These are phyloP conservation scores for Lasiosphaeria hispida DNA, from an alignment of 495 filamentous ascomycete species.

Conservation along the genomic window DNA sequence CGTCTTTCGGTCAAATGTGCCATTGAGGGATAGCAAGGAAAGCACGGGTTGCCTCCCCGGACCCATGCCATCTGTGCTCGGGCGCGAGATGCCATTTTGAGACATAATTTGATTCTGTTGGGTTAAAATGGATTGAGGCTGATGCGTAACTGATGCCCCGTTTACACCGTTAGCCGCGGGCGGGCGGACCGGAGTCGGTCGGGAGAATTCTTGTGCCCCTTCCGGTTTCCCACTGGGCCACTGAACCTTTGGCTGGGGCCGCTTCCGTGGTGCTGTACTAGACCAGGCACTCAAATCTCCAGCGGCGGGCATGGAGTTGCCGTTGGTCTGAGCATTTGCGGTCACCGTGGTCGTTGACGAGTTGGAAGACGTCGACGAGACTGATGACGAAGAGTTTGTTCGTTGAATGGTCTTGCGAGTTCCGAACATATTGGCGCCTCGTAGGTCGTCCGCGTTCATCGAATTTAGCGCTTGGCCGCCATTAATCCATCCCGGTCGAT, in stretches of 20 bases:
- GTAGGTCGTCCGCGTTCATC: constrained; percentile 82
- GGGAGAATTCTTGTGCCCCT: constrained; percentile 43
- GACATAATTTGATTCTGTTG: constrained; percentile 36
- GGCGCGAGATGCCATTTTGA: constrained; percentile 46
- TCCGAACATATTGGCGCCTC: constrained; percentile 72
- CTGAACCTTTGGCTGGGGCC: constrained; percentile 60
- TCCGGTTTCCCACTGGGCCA: constrained; percentile 62
- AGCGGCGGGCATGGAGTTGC: constrained; percentile 35
- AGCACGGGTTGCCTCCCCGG: constrained; percentile 69
- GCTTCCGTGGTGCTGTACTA: constrained; percentile 62
- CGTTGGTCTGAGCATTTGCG: constrained; percentile 32
- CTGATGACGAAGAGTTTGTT: constrained; percentile 83
- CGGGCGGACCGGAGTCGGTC: constrained; percentile 40
- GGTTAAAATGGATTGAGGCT: constrained; percentile 68
- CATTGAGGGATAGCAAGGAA: constrained; percentile 80
- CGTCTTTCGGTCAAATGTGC: constrained; percentile 94
- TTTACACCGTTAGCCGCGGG: constrained; percentile 52
- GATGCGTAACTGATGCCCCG: constrained; percentile 71
- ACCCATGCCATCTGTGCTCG: constrained; percentile 51
- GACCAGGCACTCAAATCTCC: constrained; percentile 48
- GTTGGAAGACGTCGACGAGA: constrained; percentile 65
- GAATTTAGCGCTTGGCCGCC: constrained; percentile 71
- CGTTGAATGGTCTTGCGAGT: constrained; percentile 81
- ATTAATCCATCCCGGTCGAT: constrained; percentile 68
- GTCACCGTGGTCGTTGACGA: constrained; percentile 60